Evolutionary conservation across 805 yeast species (phyloP).

Genomic region (baker's yeast (Saccharomyces cerevisiae)): DNA sequence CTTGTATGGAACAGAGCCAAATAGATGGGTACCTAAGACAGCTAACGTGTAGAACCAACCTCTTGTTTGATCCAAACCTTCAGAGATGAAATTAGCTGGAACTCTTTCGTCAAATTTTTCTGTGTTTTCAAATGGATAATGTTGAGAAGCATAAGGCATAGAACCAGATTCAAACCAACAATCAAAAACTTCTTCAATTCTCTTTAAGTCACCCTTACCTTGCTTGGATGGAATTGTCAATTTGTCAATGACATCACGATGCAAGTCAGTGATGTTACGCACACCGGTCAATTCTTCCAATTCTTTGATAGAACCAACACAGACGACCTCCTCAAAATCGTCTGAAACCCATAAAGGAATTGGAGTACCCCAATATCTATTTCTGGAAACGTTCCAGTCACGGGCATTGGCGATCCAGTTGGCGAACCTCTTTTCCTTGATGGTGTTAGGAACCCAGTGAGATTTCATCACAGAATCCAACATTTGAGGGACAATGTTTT

Average conservation of each 20-base stretch:
- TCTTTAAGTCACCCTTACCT: constrained; percentile 80
- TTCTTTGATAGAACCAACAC: constrained; percentile 87
- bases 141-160: constrained; percentile 96
- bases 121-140: constrained; percentile 87
- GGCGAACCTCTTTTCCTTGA: constrained; percentile 91
- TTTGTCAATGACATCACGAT: constrained; percentile 86
- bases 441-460: constrained; percentile 86
- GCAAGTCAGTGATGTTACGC: constrained; percentile 75
- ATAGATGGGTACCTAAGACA: constrained; percentile 90
- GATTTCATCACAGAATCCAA: constrained; percentile 76
- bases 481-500: constrained; percentile 82
- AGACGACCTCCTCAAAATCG: constrained; percentile 84
- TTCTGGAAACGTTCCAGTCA: constrained; percentile 98
- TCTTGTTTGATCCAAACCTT: constrained; percentile 98
- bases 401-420: constrained; percentile 99
- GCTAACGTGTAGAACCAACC: constrained; percentile 99
- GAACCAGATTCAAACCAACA: constrained; percentile 99
- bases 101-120: constrained; percentile 63
- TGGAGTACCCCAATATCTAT: constrained; percentile 99
- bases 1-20: constrained; percentile 85
- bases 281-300: constrained; percentile 78
- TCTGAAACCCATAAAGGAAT: constrained; percentile 96
- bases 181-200: constrained; percentile 97
- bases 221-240: constrained; percentile 86
- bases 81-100: constrained; percentile 97